Percentiles rank a stretch among this genome's conserved stretches.
These are phyloP conservation scores for Verticillium isaacii DNA, from an alignment of 2,329 filamentous ascomycete species.

Conservation along the genomic window DNA sequence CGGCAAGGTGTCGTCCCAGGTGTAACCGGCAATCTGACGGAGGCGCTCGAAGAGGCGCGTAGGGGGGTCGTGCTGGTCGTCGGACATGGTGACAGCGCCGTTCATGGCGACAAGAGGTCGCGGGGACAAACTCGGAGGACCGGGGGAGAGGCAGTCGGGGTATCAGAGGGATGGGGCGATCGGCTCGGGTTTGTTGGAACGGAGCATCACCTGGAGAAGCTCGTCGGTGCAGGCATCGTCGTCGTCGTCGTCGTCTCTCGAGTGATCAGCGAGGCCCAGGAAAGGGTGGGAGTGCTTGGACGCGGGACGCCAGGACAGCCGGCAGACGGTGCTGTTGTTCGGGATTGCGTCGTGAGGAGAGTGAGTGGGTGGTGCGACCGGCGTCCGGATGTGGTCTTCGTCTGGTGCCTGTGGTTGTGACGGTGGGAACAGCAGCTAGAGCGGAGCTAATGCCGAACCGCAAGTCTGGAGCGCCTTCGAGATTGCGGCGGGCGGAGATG, in stretches of 20 bases:
- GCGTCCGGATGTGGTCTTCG: constrained; percentile 1
- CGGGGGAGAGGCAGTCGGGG: constrained; percentile 10
- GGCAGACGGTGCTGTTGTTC: background rate
- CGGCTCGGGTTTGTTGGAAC: background rate
- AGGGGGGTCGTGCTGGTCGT: constrained; percentile 58
- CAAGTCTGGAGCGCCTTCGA: background rate
- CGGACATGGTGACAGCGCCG: constrained; percentile 40
- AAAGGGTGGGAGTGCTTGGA: background rate
- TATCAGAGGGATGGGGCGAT: constrained; percentile 16
- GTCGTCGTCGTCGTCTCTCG: background rate
- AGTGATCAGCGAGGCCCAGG: background rate
- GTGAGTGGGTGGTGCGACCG: background rate
- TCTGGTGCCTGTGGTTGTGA: background rate
- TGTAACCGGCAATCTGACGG: constrained; percentile 67
- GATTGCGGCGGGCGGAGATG: background rate
- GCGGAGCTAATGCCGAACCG: background rate
- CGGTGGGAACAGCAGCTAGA: background rate
- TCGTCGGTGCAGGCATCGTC: constrained; percentile 7
- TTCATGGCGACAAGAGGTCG: constrained; percentile 40
- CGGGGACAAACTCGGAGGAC: constrained; percentile 6
- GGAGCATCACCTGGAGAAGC: constrained; percentile 5
- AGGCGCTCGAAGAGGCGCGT: constrained; percentile 68
- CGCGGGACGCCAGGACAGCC: too few relatives aligned
- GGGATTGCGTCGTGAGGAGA: background rate
- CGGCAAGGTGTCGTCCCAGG: constrained; percentile 63